Percentiles rank a stretch among this genome's conserved stretches.
Conservation (phyloP, 768 basidiomycete genomes). For the Kwoniella europaea region DNA sequence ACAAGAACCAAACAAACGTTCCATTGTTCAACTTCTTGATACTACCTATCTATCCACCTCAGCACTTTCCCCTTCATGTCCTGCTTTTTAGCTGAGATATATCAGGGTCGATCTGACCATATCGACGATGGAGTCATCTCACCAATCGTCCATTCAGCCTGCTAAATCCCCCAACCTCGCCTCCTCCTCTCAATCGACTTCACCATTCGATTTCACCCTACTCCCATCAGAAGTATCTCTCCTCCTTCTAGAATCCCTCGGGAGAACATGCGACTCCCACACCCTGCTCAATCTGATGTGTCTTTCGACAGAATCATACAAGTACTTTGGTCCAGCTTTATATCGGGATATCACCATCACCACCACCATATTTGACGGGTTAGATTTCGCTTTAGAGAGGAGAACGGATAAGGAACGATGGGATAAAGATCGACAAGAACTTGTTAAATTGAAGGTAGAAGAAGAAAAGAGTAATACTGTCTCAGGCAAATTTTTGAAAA, state of each 20-base stretch:
- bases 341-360: not conserved
- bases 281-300: not conserved
- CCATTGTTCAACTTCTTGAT: not conserved
- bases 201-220: not conserved
- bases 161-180: not conserved
- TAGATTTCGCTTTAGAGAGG: not conserved
- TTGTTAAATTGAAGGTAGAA: not conserved
- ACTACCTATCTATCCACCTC: not conserved
- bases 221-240: not conserved
- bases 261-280: not conserved
- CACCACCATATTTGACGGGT: not conserved
- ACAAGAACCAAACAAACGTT: not conserved
- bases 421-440: not conserved
- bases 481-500: not conserved
- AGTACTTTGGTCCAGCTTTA: not conserved
- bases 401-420: not conserved
- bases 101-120: too few relatives aligned
- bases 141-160: not conserved
- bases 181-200: not conserved
- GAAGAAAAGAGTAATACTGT: not conserved
- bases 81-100: too few relatives aligned
- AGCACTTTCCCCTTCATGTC: too few relatives aligned
- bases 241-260: not conserved
- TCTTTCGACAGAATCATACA: not conserved
- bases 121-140: not conserved